Conservation (phyloP, 1,139 yeast species). For the Lodderomyces orthopsilosis region DNA sequence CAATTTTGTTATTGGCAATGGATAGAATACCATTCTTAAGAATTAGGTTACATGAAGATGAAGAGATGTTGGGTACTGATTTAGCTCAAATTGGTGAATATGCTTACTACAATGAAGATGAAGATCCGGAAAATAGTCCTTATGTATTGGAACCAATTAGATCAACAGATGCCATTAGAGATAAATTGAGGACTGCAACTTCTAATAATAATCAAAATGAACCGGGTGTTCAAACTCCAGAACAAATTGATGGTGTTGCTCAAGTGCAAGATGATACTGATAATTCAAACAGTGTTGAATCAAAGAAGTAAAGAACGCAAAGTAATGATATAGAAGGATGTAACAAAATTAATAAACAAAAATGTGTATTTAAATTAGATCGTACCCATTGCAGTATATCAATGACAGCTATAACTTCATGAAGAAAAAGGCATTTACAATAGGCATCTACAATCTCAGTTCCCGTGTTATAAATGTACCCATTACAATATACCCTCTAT, state of each 20-base stretch:
- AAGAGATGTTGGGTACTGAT: constrained; percentile 88
- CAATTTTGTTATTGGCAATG: constrained; percentile 66
- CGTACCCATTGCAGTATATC: too few relatives aligned
- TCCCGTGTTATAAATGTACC: too few relatives aligned
- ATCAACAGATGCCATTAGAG: constrained; percentile 44
- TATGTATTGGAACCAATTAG: constrained; percentile 77
- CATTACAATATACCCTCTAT: background rate
- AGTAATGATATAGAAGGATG: background rate
- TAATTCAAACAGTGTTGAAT: constrained; percentile 20
- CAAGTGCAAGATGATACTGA: constrained; percentile 23
- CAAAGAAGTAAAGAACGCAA: constrained; percentile 13
- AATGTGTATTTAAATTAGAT: too few relatives aligned
- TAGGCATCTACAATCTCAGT: background rate
- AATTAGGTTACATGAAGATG: constrained; percentile 83
- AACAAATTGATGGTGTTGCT: constrained; percentile 21
- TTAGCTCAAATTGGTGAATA: constrained; percentile 85
- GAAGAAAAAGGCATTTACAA: too few relatives aligned
- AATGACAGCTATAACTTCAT: too few relatives aligned
- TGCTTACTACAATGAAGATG: constrained; percentile 62
- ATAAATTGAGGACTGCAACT: constrained; percentile 31
- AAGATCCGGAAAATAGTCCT: constrained; percentile 31
- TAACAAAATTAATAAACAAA: background rate
- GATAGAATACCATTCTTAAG: constrained; percentile 81
- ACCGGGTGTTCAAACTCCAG: constrained; percentile 14
- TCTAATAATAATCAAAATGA: constrained; percentile 1